Base-by-base conservation (phyloP, 306 rosid species). In the Citrullus amarus region DNA sequence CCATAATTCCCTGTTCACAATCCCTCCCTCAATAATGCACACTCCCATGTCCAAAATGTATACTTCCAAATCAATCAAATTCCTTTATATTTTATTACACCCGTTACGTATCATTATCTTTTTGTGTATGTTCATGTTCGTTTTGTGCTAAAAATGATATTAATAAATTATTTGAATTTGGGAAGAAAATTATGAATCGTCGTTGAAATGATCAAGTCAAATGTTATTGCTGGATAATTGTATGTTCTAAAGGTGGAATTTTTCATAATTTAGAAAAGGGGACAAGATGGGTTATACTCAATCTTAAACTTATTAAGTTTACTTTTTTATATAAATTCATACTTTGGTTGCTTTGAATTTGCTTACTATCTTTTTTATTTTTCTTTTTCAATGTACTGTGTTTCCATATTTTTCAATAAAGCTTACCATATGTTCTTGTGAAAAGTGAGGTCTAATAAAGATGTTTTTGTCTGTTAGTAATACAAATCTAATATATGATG, bases 11-110 rank as follows among this genome's bases (percentile, higher is more conserved):
- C 77, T 72, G 59, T 71, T 3, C 41, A 28, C 56, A 62, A 25
- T 58, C 16, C 20, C 16, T 43, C 41, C 18, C 71, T 38, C 30
- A 73, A 73, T 73, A 73, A 73, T 50, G 60, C 57, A 71, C 25
- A 53, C 20, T 16, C 44, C 43, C 59, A 72, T 25, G 4, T 72
- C 77, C 77, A 72, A 72, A 28, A 28, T 50, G 10, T 28, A 72
- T 28, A 50, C 77, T 72, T 72, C 77, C 77, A 67, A 67, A 43
- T 48, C 74, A 60, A 60, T 60, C 67, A 28, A 60, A 28, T 6
- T 43, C 46, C 46, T 25, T 25, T 25, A 25, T 25, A 25, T 25
- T 25, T 25, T 25, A 25, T 25, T 25, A 25, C 28, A 25, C 28
- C 28, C 28, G 28, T 25, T 25, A 25, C 28, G 28, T 25, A 25